A percentile compares a stretch with the other conserved stretches of the same genome.
These are phyloP conservation scores for Cyclotella sp. DNA, from an alignment of 108 stramenopile genomes.

Conservation along the genomic window DNA sequence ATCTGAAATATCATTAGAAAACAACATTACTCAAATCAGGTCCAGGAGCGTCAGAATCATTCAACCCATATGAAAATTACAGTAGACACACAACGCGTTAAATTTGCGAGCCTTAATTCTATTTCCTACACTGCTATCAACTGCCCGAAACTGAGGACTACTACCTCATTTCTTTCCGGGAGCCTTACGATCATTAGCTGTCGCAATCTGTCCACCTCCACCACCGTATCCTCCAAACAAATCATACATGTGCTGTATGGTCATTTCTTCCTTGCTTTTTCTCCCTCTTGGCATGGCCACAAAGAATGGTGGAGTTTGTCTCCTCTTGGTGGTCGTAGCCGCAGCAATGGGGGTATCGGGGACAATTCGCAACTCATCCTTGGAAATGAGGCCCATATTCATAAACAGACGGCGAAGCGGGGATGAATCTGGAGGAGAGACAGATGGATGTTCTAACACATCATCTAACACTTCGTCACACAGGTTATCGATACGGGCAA, in stretches of 20 bases:
- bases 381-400: slow-evolving; percentile 33
- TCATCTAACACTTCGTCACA: slow-evolving; percentile 62
- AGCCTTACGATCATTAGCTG: slow-evolving; percentile 66
- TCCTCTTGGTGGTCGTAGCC: slow-evolving; percentile 21
- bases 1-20: too few relatives aligned
- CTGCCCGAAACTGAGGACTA: neutral
- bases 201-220: slow-evolving; percentile 66
- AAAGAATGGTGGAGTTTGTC: slow-evolving; percentile 63
- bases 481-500: slow-evolving; percentile 60
- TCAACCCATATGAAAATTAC: too few relatives aligned
- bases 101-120: too few relatives aligned
- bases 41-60: too few relatives aligned
- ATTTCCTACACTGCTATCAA: too few relatives aligned
- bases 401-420: slow-evolving; percentile 36
- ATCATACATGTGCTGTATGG: slow-evolving; percentile 68
- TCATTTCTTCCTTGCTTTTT: slow-evolving; percentile 60
- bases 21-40: too few relatives aligned
- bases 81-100: too few relatives aligned
- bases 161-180: slow-evolving; percentile 45
- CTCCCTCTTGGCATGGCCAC: slow-evolving; percentile 67
- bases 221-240: slow-evolving; percentile 62
- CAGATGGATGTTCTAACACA: slow-evolving; percentile 55
- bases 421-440: slow-evolving; percentile 19
- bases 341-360: slow-evolving; percentile 6
- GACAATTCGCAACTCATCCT: slow-evolving; percentile 46